Evolutionary conservation across 495 filamentous ascomycete species (phyloP), one percentile per base, ranked within the genome.

Genomic region (Rhizodiscina lignyota): DNA sequence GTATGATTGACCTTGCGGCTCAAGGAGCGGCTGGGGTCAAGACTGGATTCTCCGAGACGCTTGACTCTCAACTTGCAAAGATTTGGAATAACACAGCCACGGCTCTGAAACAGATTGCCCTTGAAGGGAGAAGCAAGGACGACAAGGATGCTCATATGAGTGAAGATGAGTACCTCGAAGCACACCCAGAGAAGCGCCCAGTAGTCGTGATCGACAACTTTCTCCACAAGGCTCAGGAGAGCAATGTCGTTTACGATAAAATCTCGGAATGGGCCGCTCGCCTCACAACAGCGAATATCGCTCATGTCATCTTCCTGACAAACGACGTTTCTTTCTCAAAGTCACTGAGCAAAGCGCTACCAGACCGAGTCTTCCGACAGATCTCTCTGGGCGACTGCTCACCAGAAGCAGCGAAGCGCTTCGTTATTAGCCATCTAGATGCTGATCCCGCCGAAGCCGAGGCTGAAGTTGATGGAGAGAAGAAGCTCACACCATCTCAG

Each of bases 181-280:
- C 80, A 1, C 85, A 97, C 49, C 84, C 89, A 0, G 86, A 94
- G 51, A 66, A 59, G 26, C 58, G 85, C 10, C 76, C 89, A 0
- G 78, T 94, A 1, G 74, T 97, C 4, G 77, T 97, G 5, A 79
- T 97, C 37, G 85, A 97, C 51, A 94, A 94, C 47, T 97, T 94
- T 57, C 53, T 93, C 13, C 81, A 87, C 56, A 83, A 79, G 50
- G 70, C 66, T 44, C 62, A 79, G 19, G 77, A 83, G 17, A 66
- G 68, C 40, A 64, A 65, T 29, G 58, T 93, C 16, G 72, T 96
- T 5, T 86, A 92, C 46, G 83, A 93, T 46, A 91, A 84, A 52
- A 68, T 96, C 27, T 71, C 84, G 4, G 82, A 94, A 48, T 96
- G 85, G 50, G 84, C 87, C 2, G 83, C 91, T 3, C 64, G 72